Evolutionary conservation across 441 rosid species (phyloP), one percentile per base, ranked within the genome.

Genomic region (Theobroma grandiflorum): DNA sequence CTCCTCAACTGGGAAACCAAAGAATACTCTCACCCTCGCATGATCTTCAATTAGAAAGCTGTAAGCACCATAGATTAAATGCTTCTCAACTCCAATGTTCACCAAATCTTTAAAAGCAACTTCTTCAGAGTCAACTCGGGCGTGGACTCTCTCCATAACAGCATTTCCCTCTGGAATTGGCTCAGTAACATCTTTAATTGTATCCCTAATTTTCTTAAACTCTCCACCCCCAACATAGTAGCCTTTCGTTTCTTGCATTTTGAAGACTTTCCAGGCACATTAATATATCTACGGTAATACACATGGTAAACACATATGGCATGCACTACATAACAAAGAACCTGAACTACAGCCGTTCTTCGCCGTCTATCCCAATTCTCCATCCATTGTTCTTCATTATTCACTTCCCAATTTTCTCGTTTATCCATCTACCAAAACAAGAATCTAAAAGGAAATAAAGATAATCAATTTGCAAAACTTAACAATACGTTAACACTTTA

Each of bases 1-100:
- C 72, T 77, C 84, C 50, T 73, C 80, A 37, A 22, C 74, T 2
- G 80, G 79, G 71, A 12, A 82, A 55, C 86, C 80, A 31, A 82
- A 85, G 52, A 83, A 78, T 0, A 83, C 79, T 58, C 79, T 76
- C 31, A 73, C 77, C 45, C 81, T 78, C 2, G 18, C 74, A 40
- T 80, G 73, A 79, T 83, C 79, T 53, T 79, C 52, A 55, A 77
- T 20, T 12, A 76, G 72, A 43, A 83, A 83, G 67, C 33, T 72
- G 43, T 76, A 86, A 65, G 80, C 83, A 12, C 15, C 10, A 35
- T 57, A 70, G 42, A 64, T 9, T 22, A 69, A 35, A 49, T 63
- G 61, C 72, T 61, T 26, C 40, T 85, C 78, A 55, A 83, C 52
- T 63, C 84, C 81, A 12, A 76, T 26, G 59, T 64, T 76, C 72